Conservation (phyloP, 2,329 filamentous ascomycete genomes). For the Xylaria sp. region DNA sequence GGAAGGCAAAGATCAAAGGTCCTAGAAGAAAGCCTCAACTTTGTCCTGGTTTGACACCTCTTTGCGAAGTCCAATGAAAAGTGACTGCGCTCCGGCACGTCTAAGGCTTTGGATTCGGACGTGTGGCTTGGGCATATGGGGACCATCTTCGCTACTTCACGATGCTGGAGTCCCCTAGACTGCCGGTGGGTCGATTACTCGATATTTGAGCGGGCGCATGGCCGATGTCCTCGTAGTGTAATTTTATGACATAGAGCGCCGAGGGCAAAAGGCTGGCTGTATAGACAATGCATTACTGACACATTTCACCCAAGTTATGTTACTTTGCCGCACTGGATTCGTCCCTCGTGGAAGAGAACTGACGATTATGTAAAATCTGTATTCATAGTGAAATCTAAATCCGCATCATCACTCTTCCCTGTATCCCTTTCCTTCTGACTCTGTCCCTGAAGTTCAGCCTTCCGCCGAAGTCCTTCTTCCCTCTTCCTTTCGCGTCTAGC, state of each 20-base stretch:
- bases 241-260: conserved; percentile 48
- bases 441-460: conserved; percentile 55
- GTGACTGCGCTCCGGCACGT: not conserved
- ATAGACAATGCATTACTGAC: conserved; percentile 42
- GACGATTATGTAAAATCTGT: conserved; percentile 43
- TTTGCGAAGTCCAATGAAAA: not conserved
- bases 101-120: not conserved
- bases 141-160: conserved; percentile 7
- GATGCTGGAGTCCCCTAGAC: not conserved
- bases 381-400: conserved; percentile 43
- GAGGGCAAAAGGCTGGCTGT: conserved; percentile 39
- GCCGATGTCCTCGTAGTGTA: conserved; percentile 44
- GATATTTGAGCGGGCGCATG: conserved; percentile 20
- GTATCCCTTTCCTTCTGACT: conserved; percentile 22
- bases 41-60: not conserved
- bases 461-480: conserved; percentile 67
- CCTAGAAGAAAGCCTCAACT: not conserved
- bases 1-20: not conserved
- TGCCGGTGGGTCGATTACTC: conserved; percentile 4
- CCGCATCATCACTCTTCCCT: conserved; percentile 35
- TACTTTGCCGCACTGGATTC: not conserved
- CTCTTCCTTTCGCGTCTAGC: conserved; percentile 66
- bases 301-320: conserved; percentile 11
- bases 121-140: conserved; percentile 6
- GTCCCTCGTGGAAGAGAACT: not conserved